Evolutionary conservation across 1,284 basidiomycete genomes (phyloP).

Genomic region (Heterobasidion parviporum): DNA sequence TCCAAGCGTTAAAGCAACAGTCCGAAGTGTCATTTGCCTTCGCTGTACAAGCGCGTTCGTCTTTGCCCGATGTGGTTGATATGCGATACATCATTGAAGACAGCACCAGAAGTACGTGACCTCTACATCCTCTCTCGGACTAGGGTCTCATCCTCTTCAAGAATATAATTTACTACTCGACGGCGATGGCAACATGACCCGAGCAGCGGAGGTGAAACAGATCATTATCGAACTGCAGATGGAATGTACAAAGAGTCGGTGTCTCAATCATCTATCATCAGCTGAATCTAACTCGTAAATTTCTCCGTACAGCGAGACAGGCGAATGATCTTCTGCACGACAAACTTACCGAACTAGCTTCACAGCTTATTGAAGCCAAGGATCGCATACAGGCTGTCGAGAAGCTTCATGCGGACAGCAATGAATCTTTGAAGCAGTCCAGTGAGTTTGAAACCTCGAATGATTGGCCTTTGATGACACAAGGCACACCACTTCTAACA

Average conservation of each 20-base stretch:
- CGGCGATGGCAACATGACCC: constrained; percentile 16
- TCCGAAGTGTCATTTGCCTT: neutral
- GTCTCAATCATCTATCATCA: neutral
- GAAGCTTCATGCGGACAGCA: constrained; percentile 15
- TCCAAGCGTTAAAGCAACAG: neutral
- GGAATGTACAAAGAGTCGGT: constrained; percentile 21
- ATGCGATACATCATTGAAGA: neutral
- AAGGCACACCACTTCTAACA: neutral
- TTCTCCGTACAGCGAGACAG: constrained; percentile 19
- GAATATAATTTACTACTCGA: constrained; percentile 21
- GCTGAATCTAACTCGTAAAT: neutral
- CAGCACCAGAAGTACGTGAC: neutral
- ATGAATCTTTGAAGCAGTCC: constrained; percentile 14
- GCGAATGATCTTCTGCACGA: constrained; percentile 28
- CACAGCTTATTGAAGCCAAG: constrained; percentile 24
- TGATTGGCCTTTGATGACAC: neutral
- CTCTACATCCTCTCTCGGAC: neutral
- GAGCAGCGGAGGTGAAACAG: constrained; percentile 14
- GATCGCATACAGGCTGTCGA: constrained; percentile 21
- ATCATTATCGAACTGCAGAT: constrained; percentile 18
- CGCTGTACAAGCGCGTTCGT: neutral
- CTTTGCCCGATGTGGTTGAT: neutral
- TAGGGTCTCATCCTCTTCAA: constrained; percentile 16
- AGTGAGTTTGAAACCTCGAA: constrained; percentile 11
- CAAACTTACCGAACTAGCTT: constrained; percentile 21